Evolutionary conservation across 352 stramenopile genomes (phyloP), one percentile per base, ranked within the genome.

Genomic region (Phytophthora niederhauseri): DNA sequence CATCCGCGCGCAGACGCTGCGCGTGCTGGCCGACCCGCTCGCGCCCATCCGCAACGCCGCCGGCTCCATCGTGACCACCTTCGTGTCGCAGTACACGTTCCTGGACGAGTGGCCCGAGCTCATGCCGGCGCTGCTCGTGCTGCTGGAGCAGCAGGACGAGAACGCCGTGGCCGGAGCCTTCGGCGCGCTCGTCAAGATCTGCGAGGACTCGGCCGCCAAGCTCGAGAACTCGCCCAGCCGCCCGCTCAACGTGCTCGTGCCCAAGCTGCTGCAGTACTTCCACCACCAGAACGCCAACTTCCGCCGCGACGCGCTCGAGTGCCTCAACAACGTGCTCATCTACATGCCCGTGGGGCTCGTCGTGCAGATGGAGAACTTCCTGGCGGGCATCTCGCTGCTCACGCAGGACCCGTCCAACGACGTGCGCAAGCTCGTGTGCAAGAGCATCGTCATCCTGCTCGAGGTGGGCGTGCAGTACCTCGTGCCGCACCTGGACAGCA

Each of bases 371-470:
- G 90, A 97, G 68, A 85, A 82, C 51, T 97, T 95, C 60, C 65
- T 97, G 12, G 78, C 93, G n/a, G 89, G 89, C 65, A 95, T 97
- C 69, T 97, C 91, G 59, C 77, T 91, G 26, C 73, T 97, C 28
- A 95, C 90, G 34, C 88, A 93, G 62, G 91, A 97, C 57, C 74
- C 84, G 61, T 92, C 81, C 46, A 82, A 89, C 38, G 75, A 94
- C 28, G 91, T 96, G 48, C 86, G 91, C 52, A 90, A 87, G 52
- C 81, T 96, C 30, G 91, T 97, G 49, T 97, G 91, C 82, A 94
- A 97, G 78, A 94, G 85, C 74, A 97, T 97, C 50, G 90, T 97
- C 20, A 89, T 96, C 55, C 57, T 97, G 66, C 84, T 97, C 11
- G 84, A 97, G 66, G 90, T 97, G 43, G 86, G 87, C 31, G 85